These are phyloP conservation scores for Globisporangium abappressorium DNA, from an alignment of 352 stramenopile species.

Conservation along the genomic window DNA sequence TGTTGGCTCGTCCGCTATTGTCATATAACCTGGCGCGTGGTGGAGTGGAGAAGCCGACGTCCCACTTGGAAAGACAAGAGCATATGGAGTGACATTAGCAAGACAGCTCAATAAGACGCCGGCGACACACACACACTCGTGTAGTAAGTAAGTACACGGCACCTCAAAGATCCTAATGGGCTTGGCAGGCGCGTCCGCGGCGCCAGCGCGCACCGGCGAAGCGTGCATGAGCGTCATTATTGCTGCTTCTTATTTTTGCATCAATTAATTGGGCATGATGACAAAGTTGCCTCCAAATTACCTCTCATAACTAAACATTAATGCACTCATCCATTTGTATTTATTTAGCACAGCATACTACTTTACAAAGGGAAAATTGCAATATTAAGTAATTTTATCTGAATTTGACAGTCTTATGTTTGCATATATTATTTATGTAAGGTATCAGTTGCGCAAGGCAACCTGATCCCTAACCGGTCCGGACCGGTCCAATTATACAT, in stretches of 20 bases:
- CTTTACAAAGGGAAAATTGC: neutral
- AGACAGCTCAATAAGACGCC: neutral
- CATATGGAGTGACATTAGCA: neutral
- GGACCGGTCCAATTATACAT: neutral
- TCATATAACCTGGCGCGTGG: neutral
- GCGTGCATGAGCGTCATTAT: slow-evolving; percentile 4
- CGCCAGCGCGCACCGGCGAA: neutral
- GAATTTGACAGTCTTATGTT: too few species aligned
- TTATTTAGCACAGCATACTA: neutral
- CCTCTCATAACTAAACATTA: neutral
- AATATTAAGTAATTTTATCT: too few species aligned
- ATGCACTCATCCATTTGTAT: neutral
- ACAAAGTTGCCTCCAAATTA: neutral
- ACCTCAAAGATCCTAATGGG: slow-evolving; percentile 17
- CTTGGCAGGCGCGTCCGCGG: slow-evolving; percentile 1
- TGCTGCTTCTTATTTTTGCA: too few species aligned
- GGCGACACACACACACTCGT: neutral
- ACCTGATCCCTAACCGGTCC: slow-evolving; percentile 10
- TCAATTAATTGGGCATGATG: neutral
- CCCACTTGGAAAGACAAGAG: slow-evolving; percentile 10
- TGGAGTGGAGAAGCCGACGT: neutral
- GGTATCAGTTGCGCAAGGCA: too few species aligned
- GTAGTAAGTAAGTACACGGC: neutral
- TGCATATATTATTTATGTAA: neutral
- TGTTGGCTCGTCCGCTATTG: slow-evolving; percentile 1